Percentiles rank a stretch among this genome's conserved stretches.
Evolutionary conservation across 805 yeast genomes (phyloP).

Genomic region (Phaffomyces thermotolerans): DNA sequence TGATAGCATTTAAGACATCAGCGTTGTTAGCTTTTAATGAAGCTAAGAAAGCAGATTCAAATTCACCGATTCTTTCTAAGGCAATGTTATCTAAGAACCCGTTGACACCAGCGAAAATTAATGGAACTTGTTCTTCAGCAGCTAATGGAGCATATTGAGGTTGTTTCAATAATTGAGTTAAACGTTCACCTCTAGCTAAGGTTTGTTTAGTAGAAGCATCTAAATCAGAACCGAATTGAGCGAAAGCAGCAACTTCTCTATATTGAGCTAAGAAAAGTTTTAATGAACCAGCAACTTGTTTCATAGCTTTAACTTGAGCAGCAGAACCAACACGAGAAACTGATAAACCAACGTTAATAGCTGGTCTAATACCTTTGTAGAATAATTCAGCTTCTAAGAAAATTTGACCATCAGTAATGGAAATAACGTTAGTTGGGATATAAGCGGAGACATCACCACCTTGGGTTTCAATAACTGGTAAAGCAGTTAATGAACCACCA

Average conservation of each 20-base stretch:
- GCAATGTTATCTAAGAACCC: conserved; percentile 92
- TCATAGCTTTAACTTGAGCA: conserved; percentile 99
- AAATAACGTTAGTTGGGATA: too few relatives aligned
- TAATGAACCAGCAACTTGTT: conserved; percentile 99
- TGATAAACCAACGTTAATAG: conserved; percentile 98
- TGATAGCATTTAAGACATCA: conserved; percentile 77
- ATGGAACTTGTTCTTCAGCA: conserved; percentile 98
- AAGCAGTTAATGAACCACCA: conserved; percentile 61
- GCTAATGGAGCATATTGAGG: conserved; percentile 94
- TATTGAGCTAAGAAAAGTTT: conserved; percentile 99
- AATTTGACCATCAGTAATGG: too few relatives aligned
- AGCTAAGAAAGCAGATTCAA: conserved; percentile 88
- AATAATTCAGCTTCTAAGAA: conserved; percentile 73
- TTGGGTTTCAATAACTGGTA: too few relatives aligned
- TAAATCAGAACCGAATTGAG: conserved; percentile 99
- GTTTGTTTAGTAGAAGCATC: conserved; percentile 99
- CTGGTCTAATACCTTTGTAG: conserved; percentile 99
- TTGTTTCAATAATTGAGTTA: conserved; percentile 97
- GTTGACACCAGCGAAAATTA: conserved; percentile 99
- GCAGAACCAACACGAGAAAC: conserved; percentile 99
- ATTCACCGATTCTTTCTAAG: conserved; percentile 79
- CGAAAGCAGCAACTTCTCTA: conserved; percentile 99
- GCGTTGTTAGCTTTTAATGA: conserved; percentile 87
- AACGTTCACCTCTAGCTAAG: conserved; percentile 99
- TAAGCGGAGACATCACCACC: too few relatives aligned